phyloP scores from a whole-genome alignment of 768 basidiomycete genomes.

The Boletus bicolor region DNA sequence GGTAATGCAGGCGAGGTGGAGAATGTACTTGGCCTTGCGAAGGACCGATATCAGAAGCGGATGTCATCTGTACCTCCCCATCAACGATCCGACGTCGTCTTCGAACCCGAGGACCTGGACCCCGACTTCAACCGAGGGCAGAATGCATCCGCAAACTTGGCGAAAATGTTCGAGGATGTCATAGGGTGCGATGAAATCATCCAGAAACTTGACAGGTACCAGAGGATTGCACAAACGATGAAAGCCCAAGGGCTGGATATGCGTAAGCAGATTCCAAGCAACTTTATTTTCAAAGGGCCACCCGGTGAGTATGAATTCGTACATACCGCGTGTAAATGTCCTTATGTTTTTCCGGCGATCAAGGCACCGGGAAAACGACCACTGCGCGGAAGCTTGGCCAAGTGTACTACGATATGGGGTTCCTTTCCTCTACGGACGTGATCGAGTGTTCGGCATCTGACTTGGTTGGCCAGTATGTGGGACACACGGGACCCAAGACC shows the following conservation, averaged over 20 bases:
- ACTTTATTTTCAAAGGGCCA: conserved; percentile 70
- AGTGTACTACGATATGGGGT: conserved; percentile 63
- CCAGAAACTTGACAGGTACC: conserved; percentile 47
- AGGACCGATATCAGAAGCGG: conserved; percentile 44
- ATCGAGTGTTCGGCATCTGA: conserved; percentile 69
- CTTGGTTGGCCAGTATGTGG: conserved; percentile 65
- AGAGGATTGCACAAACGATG: conserved; percentile 44
- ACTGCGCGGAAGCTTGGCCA: conserved; percentile 60
- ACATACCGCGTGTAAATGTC: no score
- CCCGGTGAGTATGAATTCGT: conserved; percentile 43
- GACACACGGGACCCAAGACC: conserved; percentile 70
- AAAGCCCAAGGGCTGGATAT: conserved; percentile 42
- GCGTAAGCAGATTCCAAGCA: conserved; percentile 54
- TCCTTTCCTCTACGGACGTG: conserved; percentile 49
- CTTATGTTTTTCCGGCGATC: neutral
- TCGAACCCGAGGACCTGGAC: conserved; percentile 56
- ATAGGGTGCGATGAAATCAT: conserved; percentile 58
- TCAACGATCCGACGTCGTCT: conserved; percentile 26
- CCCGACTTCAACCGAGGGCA: conserved; percentile 51
- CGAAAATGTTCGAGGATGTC: conserved; percentile 58
- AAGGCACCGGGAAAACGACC: conserved; percentile 65
- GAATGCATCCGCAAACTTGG: conserved; percentile 49
- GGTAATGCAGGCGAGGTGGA: conserved; percentile 67
- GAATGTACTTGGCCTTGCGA: conserved; percentile 52
- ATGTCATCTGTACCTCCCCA: conserved; percentile 24